Base-by-base conservation (phyloP, 352 stramenopile species). In the Phytophthora rubi region DNA sequence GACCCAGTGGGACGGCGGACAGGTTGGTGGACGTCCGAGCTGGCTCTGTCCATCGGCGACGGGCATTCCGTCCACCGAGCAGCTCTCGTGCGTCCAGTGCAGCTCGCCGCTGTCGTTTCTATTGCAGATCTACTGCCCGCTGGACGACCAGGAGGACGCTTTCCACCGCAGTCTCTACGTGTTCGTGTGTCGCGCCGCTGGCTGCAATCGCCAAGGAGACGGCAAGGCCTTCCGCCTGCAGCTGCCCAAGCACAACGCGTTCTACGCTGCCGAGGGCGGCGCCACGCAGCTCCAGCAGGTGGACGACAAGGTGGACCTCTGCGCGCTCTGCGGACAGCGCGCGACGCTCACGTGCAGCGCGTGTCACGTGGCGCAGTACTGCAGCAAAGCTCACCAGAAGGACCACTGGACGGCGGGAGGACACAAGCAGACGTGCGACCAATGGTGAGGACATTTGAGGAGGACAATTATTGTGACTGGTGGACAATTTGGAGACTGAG, bases 161-260 rank as follows among this genome's bases (percentile, higher is more conserved):
- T 99, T 98, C 76, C 95, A 99, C 85, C 91, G 95, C 65, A 95
- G 80, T 18, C 65, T 98, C 21, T 98, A 98, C 77, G 81, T 98
- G 10, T 98, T 98, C 68, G 89, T 87, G 42, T 99, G 94, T 79
- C 83, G 91, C 37, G 88, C 80, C 37, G 10, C 53, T 0, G 70
- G 74, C 30, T 98, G 94, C 62, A 62, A 70, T 18, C 68, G 72
- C 13, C 80, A 87, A 49, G 86, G 82, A 68, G 75, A 83, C 56
- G 86, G 90, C 63, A 86, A 88, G 45, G 78, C 89, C 9, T 89
- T 98, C 60, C 85, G 95, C 37, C 76, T 83, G 53, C 95, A 99
- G 60, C 72, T 99, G 15, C 91, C 93, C 8, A 77, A 87, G 60
- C 35, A 78, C n/a, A 99, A 98, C 85, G 75, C 82, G 10, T 97